Base-by-base conservation (phyloP, 352 stramenopile species). In the Pythium phragmiticola region DNA sequence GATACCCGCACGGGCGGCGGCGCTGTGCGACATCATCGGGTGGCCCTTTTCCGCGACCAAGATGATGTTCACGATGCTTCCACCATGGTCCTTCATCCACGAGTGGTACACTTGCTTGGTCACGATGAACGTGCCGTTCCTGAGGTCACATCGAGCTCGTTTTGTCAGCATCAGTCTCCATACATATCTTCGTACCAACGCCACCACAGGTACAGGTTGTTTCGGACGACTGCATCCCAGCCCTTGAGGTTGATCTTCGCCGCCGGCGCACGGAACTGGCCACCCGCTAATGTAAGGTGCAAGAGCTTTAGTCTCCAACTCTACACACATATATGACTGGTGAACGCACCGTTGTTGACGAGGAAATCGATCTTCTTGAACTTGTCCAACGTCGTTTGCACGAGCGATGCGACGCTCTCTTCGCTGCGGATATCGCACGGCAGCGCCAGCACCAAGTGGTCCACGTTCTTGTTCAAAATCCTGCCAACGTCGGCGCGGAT, bases 1-100 rank as follows among this genome's bases (percentile, higher is more conserved):
- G 19, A 98, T 88, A 9, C 78, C 92, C 17, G 90, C 92, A 33
- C 93, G 80, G 37, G 91, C 88, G 14, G 91, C 90, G 47, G 82
- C 79, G 47, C 76, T 88, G 70, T 98, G 90, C 6, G 80, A 80
- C 78, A 98, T 94, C 28, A 83, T 77, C 7, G 91, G 90, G 69
- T 96, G 91, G 28, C 91, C 91, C 70, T 97, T 97, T 16, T 83
- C 69, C 69, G 90, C 90, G 11, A 82, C 84, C n/a, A 96, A 70
- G 17, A 89, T 94, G 60, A 97, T 95, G 66, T 95, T 96, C 12
- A 96, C 88, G 60, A 97, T 96, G 43, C 74, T 86, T 12, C 87
- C 87, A 28, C 88, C 88, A 57, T 77, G 63, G 3, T 92, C 60
- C 50, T 95, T 76, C 86, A 97, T 94, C 65, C 86, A 96, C 57